Percentiles rank a stretch among this genome's conserved stretches.
Evolutionary conservation across 148 eudicot species (phyloP).

Genomic region (Pharnaceum exiguum): DNA sequence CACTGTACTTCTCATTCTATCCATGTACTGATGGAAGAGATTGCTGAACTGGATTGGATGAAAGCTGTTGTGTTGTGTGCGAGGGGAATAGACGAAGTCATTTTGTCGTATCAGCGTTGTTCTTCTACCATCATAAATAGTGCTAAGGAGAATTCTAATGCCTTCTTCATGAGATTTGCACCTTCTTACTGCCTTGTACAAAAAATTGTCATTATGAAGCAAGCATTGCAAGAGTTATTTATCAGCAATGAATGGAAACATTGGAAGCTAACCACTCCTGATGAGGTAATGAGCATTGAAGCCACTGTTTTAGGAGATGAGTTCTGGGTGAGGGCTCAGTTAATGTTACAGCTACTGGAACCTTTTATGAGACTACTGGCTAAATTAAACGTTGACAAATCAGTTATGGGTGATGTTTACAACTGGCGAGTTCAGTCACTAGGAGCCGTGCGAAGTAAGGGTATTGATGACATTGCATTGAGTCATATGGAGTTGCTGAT

Average conservation of each 20-base stretch:
- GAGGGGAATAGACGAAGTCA: constrained; percentile 31
- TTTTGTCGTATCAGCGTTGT: constrained; percentile 20
- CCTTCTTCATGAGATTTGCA: constrained; percentile 29
- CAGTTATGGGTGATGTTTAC: constrained; percentile 39
- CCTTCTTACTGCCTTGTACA: constrained; percentile 36
- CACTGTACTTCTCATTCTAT: constrained; percentile 49
- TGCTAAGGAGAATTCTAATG: constrained; percentile 18
- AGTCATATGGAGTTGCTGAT: constrained; percentile 38
- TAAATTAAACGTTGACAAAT: constrained; percentile 31
- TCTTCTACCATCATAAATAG: constrained; percentile 14
- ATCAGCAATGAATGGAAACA: constrained; percentile 42
- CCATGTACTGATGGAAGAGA: constrained; percentile 37
- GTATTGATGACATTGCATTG: constrained; percentile 34
- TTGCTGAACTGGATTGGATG: constrained; percentile 45
- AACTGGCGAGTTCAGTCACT: constrained; percentile 46
- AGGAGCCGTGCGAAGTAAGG: constrained; percentile 31
- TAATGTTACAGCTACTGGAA: constrained; percentile 37
- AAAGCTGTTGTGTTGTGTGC: constrained; percentile 40
- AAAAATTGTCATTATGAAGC: constrained; percentile 25
- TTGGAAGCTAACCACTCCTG: constrained; percentile 32
- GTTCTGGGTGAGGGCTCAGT: constrained; percentile 38
- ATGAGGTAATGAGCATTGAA: constrained; percentile 27
- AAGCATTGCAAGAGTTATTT: constrained; percentile 28
- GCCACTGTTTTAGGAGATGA: constrained; percentile 34
- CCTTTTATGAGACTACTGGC: constrained; percentile 36